A percentile compares a stretch with the other conserved stretches of the same genome.
Evolutionary conservation across 2,329 filamentous ascomycete genomes (phyloP).

Genomic region (Phaeoacremonium minimum): DNA sequence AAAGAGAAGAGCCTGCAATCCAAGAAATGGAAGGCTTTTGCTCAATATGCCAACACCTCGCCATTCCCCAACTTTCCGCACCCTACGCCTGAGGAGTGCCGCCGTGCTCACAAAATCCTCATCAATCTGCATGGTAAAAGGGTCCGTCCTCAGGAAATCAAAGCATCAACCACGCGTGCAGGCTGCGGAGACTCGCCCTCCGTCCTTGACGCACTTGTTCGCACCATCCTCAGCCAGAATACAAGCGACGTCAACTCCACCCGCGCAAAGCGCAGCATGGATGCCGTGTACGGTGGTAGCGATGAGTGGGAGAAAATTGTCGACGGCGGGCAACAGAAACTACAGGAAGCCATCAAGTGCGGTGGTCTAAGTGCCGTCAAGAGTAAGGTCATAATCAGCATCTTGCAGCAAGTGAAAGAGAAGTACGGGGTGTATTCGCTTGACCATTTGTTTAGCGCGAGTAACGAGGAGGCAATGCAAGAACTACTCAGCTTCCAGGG

Average conservation of each 20-base stretch:
- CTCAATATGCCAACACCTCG: constrained; percentile 34
- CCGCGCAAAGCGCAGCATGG: constrained; percentile 50
- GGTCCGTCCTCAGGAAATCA: constrained; percentile 54
- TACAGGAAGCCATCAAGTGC: constrained; percentile 59
- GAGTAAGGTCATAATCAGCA: constrained; percentile 65
- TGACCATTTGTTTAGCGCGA: constrained; percentile 39
- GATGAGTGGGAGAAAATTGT: constrained; percentile 38
- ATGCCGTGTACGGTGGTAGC: constrained; percentile 34
- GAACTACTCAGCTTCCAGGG: constrained; percentile 46
- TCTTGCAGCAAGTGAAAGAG: constrained; percentile 59
- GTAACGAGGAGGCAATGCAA: constrained; percentile 41
- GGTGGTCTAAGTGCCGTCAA: constrained; percentile 72
- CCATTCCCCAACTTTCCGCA: constrained; percentile 66
- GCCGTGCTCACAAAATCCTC: constrained; percentile 63
- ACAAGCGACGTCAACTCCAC: constrained; percentile 52
- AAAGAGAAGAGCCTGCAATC: constrained; percentile 29
- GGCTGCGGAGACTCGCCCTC: constrained; percentile 52
- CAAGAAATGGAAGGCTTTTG: constrained; percentile 38
- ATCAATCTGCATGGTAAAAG: constrained; percentile 61
- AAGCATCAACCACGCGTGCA: constrained; percentile 58
- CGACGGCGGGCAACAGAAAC: constrained; percentile 29
- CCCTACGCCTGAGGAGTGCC: constrained; percentile 65
- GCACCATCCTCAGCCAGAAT: constrained; percentile 49
- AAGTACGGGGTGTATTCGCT: constrained; percentile 38
- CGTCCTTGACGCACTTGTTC: constrained; percentile 47